A percentile compares a stretch with the other conserved stretches of the same genome.
Conservation (phyloP, 2,329 filamentous ascomycete genomes). For the Plenodomus biglobosus region DNA sequence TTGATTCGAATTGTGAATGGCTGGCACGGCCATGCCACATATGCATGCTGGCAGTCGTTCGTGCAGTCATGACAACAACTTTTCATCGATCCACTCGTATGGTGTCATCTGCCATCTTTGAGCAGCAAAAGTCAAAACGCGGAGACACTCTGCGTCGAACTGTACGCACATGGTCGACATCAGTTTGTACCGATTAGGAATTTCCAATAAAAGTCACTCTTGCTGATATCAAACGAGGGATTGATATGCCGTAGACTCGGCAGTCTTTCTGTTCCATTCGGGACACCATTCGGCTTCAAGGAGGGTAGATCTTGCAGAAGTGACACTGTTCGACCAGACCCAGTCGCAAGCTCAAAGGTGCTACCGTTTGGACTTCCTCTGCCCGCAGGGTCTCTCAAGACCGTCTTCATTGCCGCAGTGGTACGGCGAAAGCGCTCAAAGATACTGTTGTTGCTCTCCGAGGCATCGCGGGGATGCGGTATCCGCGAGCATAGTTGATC, state of each 20-base stretch:
- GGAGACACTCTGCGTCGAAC: too few species aligned
- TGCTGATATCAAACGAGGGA: constrained; percentile 34
- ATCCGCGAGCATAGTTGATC: constrained; percentile 36
- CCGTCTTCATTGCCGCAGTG: constrained; percentile 35
- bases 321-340: constrained; percentile 37
- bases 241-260: constrained; percentile 34
- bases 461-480: constrained; percentile 29
- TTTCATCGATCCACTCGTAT: too few species aligned
- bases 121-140: too few species aligned
- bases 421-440: constrained; percentile 41
- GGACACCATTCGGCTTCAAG: constrained; percentile 28
- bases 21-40: too few species aligned
- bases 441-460: constrained; percentile 30
- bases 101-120: too few species aligned
- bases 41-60: too few species aligned
- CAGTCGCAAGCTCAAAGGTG: constrained; percentile 40
- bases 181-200: constrained; percentile 38
- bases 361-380: constrained; percentile 34
- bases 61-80: too few species aligned
- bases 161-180: too few species aligned
- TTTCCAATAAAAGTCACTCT: constrained; percentile 38
- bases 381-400: constrained; percentile 22
- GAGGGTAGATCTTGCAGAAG: constrained; percentile 37
- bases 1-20: too few species aligned
- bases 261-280: constrained; percentile 28